Evolutionary conservation across 2,329 filamentous ascomycete species (phyloP), one percentile per base, ranked within the genome.

Genomic region (Scortechinia acanthostroma): DNA sequence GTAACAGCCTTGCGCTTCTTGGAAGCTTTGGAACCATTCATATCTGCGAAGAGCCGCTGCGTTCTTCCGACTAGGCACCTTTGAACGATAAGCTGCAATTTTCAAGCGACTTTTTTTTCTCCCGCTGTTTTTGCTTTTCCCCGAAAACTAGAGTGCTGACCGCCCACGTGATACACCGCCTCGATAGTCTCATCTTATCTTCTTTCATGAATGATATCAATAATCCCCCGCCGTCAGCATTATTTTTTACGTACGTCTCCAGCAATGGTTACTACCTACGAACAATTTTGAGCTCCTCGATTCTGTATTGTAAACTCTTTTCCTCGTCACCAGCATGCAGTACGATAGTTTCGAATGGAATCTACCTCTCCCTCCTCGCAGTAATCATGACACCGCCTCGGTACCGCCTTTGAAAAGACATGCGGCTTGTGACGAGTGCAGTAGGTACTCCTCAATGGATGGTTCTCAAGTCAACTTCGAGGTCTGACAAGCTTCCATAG

Each of bases 1-100:
- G 70, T 73, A 17, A 77, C 70, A 49, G 76, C 76, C 63, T 86
- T 87, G 52, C 83, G 77, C 69, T 87, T 87, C 60, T 76, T 72
- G 22, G 65, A 69, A 42, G 60, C 55, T 47, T 66, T 62, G 51
- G 53, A 52, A 45, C 53, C 50, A 49, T 58, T 54, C 63, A 66
- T 66, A 25, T n/a, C n/a, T n/a, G n/a, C n/a, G 42, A 28, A 19
- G 43, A 45, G 47, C 47, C 53, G 50, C 48, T 3, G 16, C 33
- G 37, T 47, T 49, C n/a, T n/a, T n/a, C n/a, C n/a, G n/a, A n/a
- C n/a, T n/a, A 47, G 46, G 14, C 45, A 42, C 45, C 44, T 10
- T 40, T 40, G 35, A 19, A 10, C 6, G 6, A 6, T 21, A 23
- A 17, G 44, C 22, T 30, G 33, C 23, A 44, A 49, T 46, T 53